Percentiles rank a stretch among this genome's conserved stretches.
Conservation (phyloP, 2,329 filamentous ascomycete species). For the Penicillium glabrum region DNA sequence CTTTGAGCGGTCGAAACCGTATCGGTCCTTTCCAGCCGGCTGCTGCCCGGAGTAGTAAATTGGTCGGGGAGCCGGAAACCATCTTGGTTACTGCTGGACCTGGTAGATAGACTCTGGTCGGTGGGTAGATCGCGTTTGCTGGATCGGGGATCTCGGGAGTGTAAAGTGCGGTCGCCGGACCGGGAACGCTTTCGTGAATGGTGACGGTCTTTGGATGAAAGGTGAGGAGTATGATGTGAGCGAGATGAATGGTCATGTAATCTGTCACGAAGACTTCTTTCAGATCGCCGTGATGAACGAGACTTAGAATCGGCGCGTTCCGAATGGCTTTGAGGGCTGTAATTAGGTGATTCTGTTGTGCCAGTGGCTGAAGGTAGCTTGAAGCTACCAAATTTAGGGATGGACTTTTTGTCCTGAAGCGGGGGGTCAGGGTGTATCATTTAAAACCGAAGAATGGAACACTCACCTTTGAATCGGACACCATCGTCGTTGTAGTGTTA, state of each 20-base stretch:
- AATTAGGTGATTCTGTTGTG: constrained; percentile 8
- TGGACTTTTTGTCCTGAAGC: constrained; percentile 37
- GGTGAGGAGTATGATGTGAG: not conserved
- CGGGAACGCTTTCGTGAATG: not conserved
- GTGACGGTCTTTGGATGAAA: not conserved
- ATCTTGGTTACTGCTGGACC: not conserved
- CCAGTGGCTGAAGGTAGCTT: constrained; percentile 49
- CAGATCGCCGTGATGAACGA: constrained; percentile 20
- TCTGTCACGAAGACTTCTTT: constrained; percentile 14
- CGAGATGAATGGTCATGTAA: constrained; percentile 6
- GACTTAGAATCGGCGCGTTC: constrained; percentile 23
- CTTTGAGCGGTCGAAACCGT: not conserved
- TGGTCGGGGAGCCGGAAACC: not conserved
- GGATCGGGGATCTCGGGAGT: not conserved
- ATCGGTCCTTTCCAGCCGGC: not conserved
- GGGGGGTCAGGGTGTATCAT: not conserved
- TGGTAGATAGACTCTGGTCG: not conserved
- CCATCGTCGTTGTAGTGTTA: constrained; percentile 30
- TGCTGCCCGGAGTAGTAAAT: not conserved
- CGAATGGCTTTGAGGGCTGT: constrained; percentile 19
- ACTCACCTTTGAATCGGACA: constrained; percentile 35
- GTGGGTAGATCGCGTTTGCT: not conserved
- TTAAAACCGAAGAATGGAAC: not conserved
- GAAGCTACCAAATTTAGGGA: constrained; percentile 77
- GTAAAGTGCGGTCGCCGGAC: not conserved